Base-by-base conservation (phyloP, 163 green algal species). In the Scenedesmus sp. region DNA sequence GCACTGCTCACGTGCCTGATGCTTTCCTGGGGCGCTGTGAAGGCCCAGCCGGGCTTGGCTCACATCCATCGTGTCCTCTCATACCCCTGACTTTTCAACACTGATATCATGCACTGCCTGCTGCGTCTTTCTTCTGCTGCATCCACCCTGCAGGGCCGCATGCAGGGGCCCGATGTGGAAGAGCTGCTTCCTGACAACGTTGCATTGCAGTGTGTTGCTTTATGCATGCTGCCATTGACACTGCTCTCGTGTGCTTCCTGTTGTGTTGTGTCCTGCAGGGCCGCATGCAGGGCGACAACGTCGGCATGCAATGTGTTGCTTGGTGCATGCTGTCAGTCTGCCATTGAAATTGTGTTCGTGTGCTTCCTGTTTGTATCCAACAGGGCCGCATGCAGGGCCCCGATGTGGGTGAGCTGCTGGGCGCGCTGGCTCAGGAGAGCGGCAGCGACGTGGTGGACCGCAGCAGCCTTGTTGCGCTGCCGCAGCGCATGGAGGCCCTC, bases 321-420 rank as follows among this genome's bases (percentile, higher is more conserved):
- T 46, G 34, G 34, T 26, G 18, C 66, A 5, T 7, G 66, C 16
- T 76, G 66, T 34, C 66, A 76, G 16, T 46, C 66, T 34, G 18
- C 66, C 66, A 13, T 5, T 34, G 66, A 16, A 3, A 34, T 16
- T 70, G 10, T 13, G 62, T 70, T 16, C 66, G 66, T 18, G 16
- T 76, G 66, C 66, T 34, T 76, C 10, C 9, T 18, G 66, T 79
- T 20, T 88, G 56, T 86, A 15, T 8, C 3, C 3, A 9, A 7
- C 93, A 94, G 91, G 94, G 94, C 76, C 86, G 81, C 90, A 94
- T 93, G 93, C 92, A 97, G 83, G 98, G 98, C 6, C 97, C 98
- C 0, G 98, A 99, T 70, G 95, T 99, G 57, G 97, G 96, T 5
- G 96, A 99, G 67, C 92, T 98, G 86, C 92, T 99, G 86, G 90